Conservation (phyloP, 139 green algal genomes). For the Zygnema circumcarinatum region DNA sequence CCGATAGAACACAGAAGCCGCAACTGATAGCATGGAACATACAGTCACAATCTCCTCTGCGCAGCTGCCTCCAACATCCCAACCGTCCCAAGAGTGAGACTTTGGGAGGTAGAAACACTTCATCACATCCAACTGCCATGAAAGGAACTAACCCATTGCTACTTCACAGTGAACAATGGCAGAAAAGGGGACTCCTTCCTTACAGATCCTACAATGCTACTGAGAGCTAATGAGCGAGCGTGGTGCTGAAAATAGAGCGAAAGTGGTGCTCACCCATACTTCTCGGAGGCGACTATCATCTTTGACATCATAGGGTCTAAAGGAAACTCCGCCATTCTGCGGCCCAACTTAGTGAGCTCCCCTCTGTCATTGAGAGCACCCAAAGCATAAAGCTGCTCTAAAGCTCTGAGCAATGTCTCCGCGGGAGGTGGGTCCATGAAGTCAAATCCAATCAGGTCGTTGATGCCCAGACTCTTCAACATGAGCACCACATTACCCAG, state of each 20-base stretch:
- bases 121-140: too few relatives aligned
- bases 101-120: too few relatives aligned
- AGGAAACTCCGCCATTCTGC: constrained; percentile 97
- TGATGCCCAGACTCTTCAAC: constrained; percentile 90
- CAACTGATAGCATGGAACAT: constrained; percentile 91
- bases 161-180: constrained; percentile 10
- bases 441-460: constrained; percentile 95
- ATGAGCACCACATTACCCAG: constrained; percentile 96
- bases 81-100: too few relatives aligned
- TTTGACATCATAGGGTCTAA: constrained; percentile 96
- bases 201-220: too few relatives aligned
- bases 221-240: not conserved
- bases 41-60: constrained; percentile 84
- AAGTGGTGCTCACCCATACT: constrained; percentile 71
- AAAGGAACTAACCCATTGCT: too few relatives aligned
- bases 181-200: too few relatives aligned
- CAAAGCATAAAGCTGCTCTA: constrained; percentile 97
- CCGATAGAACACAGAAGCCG: constrained; percentile 92
- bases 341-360: constrained; percentile 67
- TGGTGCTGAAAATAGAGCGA: not conserved
- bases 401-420: constrained; percentile 87
- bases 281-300: constrained; percentile 85
- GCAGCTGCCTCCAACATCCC: too few relatives aligned
- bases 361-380: constrained; percentile 91
- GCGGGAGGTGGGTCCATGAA: constrained; percentile 85